Base-by-base conservation (phyloP, 2,329 filamentous ascomycete genomes). In the Neospermospora avenae region DNA sequence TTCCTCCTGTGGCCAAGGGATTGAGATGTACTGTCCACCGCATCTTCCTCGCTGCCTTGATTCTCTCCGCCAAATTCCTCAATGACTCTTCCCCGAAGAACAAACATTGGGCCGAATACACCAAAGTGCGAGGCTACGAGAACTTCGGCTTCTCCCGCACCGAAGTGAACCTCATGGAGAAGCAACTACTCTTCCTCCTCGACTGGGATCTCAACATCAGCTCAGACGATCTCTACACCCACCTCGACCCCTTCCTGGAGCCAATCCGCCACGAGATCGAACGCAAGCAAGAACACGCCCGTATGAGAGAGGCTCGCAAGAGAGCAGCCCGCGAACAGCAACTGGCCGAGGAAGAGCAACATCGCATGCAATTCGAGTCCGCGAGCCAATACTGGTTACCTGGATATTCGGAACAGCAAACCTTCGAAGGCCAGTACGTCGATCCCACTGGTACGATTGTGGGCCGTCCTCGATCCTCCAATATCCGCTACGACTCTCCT, bases 1-100 rank as follows among this genome's bases (percentile, higher is more conserved):
- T 99, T 28, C 93, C 96, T 67, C 90, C 93, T 61, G 92, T 96
- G 73, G 93, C 95, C 69, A 96, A 96, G 78, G 95, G 95, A 66
- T 91, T 98, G 78, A 88, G 90, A 70, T 98, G 95, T 81, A 98
- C 95, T 24, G 91, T 93, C 49, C 95, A 99, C 80, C 89, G 95
- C 70, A 98, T 99, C 81, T 98, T 99, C 79, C 84, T 99, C 52
- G 93, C 91, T 44, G 81, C 90, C 16, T 86, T 93, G 67, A 95
- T 95, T 72, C 81, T 88, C 48, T 87, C 95, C 1, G 93, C 95
- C 69, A 99, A 99, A 86, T 97, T 97, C 76, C 84, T 98, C 69
- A 98, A 99, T 76, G 95, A 98, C 81, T 96, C 92, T 63, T 97
- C 92, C 13, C 95, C 95, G 65, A 98, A 98, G 87, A 99, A 99